These are phyloP conservation scores for Ilyonectria destructans DNA, from an alignment of 2,329 filamentous ascomycete genomes.

Conservation along the genomic window DNA sequence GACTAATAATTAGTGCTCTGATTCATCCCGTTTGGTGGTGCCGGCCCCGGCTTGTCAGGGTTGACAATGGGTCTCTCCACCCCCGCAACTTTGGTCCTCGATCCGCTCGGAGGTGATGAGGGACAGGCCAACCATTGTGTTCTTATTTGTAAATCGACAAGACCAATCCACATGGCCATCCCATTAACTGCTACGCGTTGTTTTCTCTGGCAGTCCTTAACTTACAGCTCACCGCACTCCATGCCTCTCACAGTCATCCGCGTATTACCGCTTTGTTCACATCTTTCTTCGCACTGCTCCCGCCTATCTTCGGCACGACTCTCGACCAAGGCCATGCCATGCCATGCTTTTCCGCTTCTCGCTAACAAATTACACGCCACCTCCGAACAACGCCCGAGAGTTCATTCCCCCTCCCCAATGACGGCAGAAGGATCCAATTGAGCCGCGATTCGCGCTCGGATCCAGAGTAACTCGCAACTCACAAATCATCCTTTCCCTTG, in stretches of 20 bases:
- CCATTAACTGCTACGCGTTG: neutral
- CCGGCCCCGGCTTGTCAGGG: constrained; percentile 2
- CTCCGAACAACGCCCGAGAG: neutral
- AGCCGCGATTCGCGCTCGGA: neutral
- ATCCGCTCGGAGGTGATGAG: neutral
- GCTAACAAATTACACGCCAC: too few species aligned
- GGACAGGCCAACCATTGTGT: constrained; percentile 26
- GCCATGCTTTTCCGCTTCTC: constrained; percentile 10
- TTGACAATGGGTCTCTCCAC: neutral
- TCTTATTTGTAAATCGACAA: constrained; percentile 34
- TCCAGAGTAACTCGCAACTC: neutral
- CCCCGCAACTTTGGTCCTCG: constrained; percentile 10
- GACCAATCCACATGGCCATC: neutral
- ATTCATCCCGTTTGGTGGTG: neutral
- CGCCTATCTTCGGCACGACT: constrained; percentile 7
- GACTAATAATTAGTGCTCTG: constrained; percentile 4
- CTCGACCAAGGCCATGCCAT: constrained; percentile 26
- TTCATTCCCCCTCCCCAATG: neutral
- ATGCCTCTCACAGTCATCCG: too few species aligned
- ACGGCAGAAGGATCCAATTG: too few species aligned
- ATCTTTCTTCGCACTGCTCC: neutral
- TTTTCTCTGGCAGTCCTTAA: neutral
- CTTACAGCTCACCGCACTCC: too few species aligned
- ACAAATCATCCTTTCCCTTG: constrained; percentile 44
- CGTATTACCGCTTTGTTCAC: neutral